phyloP scores from a whole-genome alignment of 2,329 filamentous ascomycete genomes.

The Lithohypha guttulata region DNA sequence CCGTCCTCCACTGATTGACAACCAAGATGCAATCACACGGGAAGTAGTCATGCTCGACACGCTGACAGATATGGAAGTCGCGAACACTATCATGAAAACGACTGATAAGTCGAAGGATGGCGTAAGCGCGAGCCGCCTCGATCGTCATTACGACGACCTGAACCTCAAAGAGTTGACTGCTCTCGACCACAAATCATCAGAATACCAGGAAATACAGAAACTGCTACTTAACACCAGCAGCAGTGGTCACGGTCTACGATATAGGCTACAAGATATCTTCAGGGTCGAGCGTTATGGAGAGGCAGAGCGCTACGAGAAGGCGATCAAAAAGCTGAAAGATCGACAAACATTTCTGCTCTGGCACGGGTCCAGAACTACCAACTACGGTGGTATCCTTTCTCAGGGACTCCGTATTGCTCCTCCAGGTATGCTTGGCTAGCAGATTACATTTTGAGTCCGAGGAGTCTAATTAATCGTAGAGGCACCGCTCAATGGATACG shows the following conservation, averaged over 20 bases:
- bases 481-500: conserved; percentile 68
- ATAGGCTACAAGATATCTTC: conserved; percentile 63
- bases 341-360: conserved; percentile 67
- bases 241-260: conserved; percentile 48
- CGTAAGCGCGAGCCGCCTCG: conserved; percentile 51
- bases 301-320: conserved; percentile 53
- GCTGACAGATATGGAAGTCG: conserved; percentile 69
- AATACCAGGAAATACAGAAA: conserved; percentile 53
- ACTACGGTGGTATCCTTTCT: conserved; percentile 76
- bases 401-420: conserved; percentile 86
- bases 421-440: conserved; percentile 33
- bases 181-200: conserved; percentile 46
- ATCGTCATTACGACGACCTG: conserved; percentile 61
- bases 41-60: conserved; percentile 74
- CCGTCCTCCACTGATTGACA: conserved; percentile 48
- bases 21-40: conserved; percentile 50
- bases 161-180: conserved; percentile 66
- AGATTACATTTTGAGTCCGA: neutral
- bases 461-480: conserved; percentile 45
- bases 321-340: conserved; percentile 37
- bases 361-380: conserved; percentile 76
- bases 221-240: conserved; percentile 61
- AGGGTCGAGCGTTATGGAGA: conserved; percentile 72
- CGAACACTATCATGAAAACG: conserved; percentile 65
- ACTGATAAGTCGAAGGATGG: conserved; percentile 41